These are phyloP conservation scores for Domatiomyces globalis DNA, from an alignment of 2,329 filamentous ascomycete species.

Conservation along the genomic window DNA sequence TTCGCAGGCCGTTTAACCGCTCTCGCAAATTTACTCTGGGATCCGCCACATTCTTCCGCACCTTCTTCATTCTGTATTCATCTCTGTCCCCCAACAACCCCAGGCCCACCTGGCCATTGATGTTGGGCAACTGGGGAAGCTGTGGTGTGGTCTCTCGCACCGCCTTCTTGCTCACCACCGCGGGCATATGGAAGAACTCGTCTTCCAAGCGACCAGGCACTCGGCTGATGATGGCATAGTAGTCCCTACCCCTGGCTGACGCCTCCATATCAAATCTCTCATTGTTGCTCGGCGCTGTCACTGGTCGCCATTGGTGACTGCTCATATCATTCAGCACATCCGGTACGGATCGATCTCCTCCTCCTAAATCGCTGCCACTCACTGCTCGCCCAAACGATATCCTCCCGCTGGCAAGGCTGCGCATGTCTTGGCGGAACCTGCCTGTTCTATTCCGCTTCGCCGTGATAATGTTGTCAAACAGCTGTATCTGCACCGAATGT, in stretches of 20 bases:
- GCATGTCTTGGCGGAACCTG: slow-evolving; percentile 19
- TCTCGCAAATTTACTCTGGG: background rate
- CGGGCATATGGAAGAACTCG: slow-evolving; percentile 35
- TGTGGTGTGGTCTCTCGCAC: background rate
- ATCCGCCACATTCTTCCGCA: slow-evolving; percentile 22
- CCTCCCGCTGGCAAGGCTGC: slow-evolving; percentile 2
- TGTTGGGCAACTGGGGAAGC: background rate
- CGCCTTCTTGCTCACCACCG: background rate
- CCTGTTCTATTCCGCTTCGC: slow-evolving; percentile 50
- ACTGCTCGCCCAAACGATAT: background rate
- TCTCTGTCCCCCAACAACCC: background rate
- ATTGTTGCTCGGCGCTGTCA: slow-evolving; percentile 42
- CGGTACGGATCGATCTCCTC: slow-evolving; percentile 23
- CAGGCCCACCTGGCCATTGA: background rate
- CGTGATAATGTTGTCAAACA: slow-evolving; percentile 52
- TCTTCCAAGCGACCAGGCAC: slow-evolving; percentile 75
- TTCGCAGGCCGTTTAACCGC: background rate
- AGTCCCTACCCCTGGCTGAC: slow-evolving; percentile 34
- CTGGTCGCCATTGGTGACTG: slow-evolving; percentile 50
- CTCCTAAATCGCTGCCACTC: background rate
- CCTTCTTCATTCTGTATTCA: slow-evolving; percentile 17
- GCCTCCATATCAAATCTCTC: slow-evolving; percentile 22
- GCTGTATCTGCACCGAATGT: slow-evolving; percentile 28
- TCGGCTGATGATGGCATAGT: slow-evolving; percentile 45
- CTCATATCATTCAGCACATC: slow-evolving; percentile 49